These are phyloP conservation scores for Erythrobasidium hasegawianum DNA, from an alignment of 1,284 basidiomycete genomes.

Conservation along the genomic window DNA sequence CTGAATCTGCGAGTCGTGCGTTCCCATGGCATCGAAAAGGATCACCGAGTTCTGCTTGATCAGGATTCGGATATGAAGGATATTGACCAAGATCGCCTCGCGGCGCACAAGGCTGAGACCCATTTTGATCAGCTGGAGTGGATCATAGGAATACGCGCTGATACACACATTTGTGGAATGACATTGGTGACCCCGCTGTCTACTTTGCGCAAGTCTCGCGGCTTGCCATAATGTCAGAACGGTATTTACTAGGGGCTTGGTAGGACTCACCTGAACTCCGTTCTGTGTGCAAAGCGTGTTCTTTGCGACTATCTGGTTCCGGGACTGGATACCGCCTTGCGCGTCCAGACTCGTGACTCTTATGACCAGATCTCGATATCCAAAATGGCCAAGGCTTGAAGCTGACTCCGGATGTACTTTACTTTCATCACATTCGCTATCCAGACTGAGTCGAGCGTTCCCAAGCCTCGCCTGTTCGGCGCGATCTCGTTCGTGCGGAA, in stretches of 20 bases:
- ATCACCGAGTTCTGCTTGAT: slow-evolving; percentile 90
- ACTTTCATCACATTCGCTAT: slow-evolving; percentile 7
- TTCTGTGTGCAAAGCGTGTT: slow-evolving; percentile 83
- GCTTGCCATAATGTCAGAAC: slow-evolving; percentile 54
- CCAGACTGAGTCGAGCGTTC: slow-evolving; percentile 22
- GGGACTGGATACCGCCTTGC: slow-evolving; percentile 76
- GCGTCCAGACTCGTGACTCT: slow-evolving; percentile 40
- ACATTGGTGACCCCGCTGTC: slow-evolving; percentile 90
- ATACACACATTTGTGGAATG: slow-evolving; percentile 64
- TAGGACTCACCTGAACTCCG: slow-evolving; percentile 69
- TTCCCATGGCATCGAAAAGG: slow-evolving; percentile 85
- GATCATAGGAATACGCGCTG: no score
- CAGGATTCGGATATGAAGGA: slow-evolving; percentile 88
- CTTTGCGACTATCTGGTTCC: slow-evolving; percentile 85
- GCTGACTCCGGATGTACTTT: background rate
- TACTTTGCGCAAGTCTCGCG: slow-evolving; percentile 93
- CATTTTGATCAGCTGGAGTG: background rate
- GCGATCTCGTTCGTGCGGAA: background rate
- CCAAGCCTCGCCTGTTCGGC: background rate
- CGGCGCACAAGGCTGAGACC: slow-evolving; percentile 79
- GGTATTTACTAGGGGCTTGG: slow-evolving; percentile 14
- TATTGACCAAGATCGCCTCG: slow-evolving; percentile 86
- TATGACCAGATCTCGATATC: slow-evolving; percentile 32
- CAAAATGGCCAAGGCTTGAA: background rate
- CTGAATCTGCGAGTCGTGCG: slow-evolving; percentile 75